Conservation (phyloP, 345 rosid species). For the Camelina laxa region DNA sequence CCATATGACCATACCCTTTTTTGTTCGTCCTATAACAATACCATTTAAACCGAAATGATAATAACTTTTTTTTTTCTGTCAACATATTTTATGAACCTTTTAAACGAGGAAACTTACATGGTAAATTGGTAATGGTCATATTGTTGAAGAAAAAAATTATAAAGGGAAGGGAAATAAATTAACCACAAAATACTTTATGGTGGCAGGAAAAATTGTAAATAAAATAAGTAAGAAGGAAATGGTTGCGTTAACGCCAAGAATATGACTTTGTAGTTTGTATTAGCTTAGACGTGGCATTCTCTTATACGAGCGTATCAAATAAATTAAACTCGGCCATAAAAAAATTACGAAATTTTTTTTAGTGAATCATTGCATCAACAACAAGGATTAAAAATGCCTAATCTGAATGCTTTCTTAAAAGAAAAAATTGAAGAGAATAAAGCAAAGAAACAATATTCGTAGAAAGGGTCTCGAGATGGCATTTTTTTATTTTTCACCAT, state of each 20-base stretch:
- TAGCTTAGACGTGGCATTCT: constrained; percentile 42
- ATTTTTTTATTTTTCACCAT: background rate
- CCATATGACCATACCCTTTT: background rate
- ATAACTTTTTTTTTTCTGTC: background rate
- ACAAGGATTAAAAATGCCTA: constrained; percentile 1
- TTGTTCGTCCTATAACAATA: background rate
- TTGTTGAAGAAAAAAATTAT: background rate
- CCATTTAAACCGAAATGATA: background rate
- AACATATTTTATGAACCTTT: background rate
- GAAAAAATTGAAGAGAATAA: background rate
- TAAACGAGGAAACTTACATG: constrained; percentile 4
- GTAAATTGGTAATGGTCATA: background rate
- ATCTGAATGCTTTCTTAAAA: background rate
- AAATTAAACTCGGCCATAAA: background rate
- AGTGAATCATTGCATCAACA: background rate
- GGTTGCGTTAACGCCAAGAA: constrained; percentile 42
- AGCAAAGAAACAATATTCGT: background rate
- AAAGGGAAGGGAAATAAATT: background rate
- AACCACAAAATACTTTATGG: background rate
- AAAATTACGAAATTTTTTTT: background rate
- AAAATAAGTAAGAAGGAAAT: constrained; percentile 23
- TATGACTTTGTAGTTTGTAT: constrained; percentile 32
- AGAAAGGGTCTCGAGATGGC: constrained; percentile 4
- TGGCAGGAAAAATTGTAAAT: constrained; percentile 20
- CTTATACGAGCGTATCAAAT: constrained; percentile 7